A percentile compares a stretch with the other conserved stretches of the same genome.
Conservation (phyloP, 2,329 filamentous ascomycete genomes). For the Pseudopithomyces chartarum region DNA sequence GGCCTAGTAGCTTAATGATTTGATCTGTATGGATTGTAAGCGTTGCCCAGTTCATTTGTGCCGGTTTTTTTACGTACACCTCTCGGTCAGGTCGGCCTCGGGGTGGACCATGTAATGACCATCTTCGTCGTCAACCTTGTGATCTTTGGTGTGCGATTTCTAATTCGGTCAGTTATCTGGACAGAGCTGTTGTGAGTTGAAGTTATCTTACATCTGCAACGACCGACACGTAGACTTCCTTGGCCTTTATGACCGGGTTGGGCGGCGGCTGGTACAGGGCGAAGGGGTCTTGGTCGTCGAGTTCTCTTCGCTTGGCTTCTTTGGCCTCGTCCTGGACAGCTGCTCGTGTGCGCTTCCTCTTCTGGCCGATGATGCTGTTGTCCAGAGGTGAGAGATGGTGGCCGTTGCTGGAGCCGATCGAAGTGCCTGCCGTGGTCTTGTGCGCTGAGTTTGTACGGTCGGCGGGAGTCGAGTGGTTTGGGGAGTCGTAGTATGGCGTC, state of each 20-base stretch:
- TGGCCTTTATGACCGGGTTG: constrained; percentile 87
- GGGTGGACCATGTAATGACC: constrained; percentile 95
- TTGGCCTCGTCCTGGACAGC: constrained; percentile 83
- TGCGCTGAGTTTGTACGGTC: constrained; percentile 81
- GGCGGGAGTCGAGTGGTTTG: constrained; percentile 76
- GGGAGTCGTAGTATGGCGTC: constrained; percentile 70
- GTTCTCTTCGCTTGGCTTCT: constrained; percentile 64
- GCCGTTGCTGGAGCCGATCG: constrained; percentile 71
- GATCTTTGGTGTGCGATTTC: constrained; percentile 56
- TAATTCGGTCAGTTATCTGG: constrained; percentile 24
- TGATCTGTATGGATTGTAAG: constrained; percentile 64
- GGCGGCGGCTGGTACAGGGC: constrained; percentile 84
- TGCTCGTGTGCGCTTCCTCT: constrained; percentile 85
- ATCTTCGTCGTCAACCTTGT: constrained; percentile 93
- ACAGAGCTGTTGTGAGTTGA: neutral
- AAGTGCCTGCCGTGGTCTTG: constrained; percentile 88
- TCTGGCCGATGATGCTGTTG: constrained; percentile 74
- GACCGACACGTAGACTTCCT: constrained; percentile 63
- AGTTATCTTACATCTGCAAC: constrained; percentile 60
- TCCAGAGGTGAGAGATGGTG: constrained; percentile 66
- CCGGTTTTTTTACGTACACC: constrained; percentile 69
- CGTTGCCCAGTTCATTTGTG: neutral
- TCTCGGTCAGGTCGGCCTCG: constrained; percentile 81
- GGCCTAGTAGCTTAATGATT: constrained; percentile 86
- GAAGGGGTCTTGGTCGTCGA: constrained; percentile 74